Base-by-base conservation (phyloP, 2,329 filamentous ascomycete genomes). In the Ophiostoma himal-ulmi region DNA sequence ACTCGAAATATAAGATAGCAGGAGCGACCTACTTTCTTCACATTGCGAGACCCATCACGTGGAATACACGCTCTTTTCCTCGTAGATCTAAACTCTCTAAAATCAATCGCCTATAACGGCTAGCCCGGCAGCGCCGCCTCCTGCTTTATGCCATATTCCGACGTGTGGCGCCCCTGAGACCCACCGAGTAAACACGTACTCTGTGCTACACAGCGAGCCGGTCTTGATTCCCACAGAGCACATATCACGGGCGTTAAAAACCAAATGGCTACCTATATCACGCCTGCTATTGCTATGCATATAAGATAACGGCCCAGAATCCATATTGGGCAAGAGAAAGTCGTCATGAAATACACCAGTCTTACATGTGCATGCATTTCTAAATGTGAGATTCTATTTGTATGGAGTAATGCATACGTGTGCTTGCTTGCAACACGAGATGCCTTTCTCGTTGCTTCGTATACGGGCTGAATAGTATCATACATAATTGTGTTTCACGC, bases 121-220 rank as follows among this genome's bases (percentile, higher is more conserved):
- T 57, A 26, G 22, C 52, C 52, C 52, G 52, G 52, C 52, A 57
- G 52, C 52, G 52, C 52, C 52, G 52, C 52, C 52, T 57, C 52
- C 52, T 57, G n/a, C 4, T 57, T 54, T 57, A 48, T 48, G 44
- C 44, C 52, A 22, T 44, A 44, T 57, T 11, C 52, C 52, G 30
- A 7, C n/a, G 52, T 30, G 52, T 57, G 52, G 52, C 11, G n/a
- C 52, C 52, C 52, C 52, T 11, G 22, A n/a, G 44, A 22, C 52
- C 52, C 52, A 57, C 52, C 11, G 17, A 20, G 22, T 57, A 17
- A 17, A 57, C 52, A 57, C 52, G 44, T 26, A 11, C n/a, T 26
- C 5, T 26, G 11, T 57, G 13, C 11, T 14, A 48, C 20, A n/a
- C 44, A 17, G 17, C 30, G 30, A 30, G 30, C 14, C 17, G 5